phyloP scores from a whole-genome alignment of 2,329 filamentous ascomycete genomes.

The Monosporascus sp. region DNA sequence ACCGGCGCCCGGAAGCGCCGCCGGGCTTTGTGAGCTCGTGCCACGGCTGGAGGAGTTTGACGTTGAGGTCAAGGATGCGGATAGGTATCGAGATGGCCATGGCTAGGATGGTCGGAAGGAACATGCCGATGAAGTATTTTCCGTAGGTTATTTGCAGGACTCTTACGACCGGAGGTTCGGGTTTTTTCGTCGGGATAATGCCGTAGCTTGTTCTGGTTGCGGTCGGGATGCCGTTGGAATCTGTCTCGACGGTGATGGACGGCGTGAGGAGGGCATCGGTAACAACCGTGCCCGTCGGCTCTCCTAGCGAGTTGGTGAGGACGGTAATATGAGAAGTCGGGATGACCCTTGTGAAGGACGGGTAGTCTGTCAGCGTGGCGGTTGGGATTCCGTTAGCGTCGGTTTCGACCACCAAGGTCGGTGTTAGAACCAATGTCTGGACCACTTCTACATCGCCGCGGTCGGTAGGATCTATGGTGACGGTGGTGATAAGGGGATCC shows the following conservation, averaged over 20 bases:
- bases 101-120: constrained; percentile 36
- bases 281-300: constrained; percentile 13
- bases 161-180: not conserved
- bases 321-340: constrained; percentile 12
- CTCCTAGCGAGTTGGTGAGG: constrained; percentile 13
- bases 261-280: constrained; percentile 10
- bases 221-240: constrained; percentile 13
- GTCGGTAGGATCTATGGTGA: not conserved
- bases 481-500: constrained; percentile 4
- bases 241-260: constrained; percentile 9
- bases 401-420: constrained; percentile 3
- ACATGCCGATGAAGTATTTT: constrained; percentile 27
- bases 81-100: constrained; percentile 34
- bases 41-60: constrained; percentile 32
- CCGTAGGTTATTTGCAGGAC: constrained; percentile 2
- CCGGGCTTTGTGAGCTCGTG: constrained; percentile 27
- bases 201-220: constrained; percentile 12
- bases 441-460: not conserved
- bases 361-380: constrained; percentile 5
- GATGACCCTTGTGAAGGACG: constrained; percentile 5
- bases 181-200: constrained; percentile 1
- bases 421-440: constrained; percentile 6
- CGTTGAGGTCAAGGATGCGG: constrained; percentile 34
- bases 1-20: constrained; percentile 27
- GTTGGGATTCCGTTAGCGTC: constrained; percentile 8